Conservation (phyloP, 331 rosid species). For the Spiraea crenata region DNA sequence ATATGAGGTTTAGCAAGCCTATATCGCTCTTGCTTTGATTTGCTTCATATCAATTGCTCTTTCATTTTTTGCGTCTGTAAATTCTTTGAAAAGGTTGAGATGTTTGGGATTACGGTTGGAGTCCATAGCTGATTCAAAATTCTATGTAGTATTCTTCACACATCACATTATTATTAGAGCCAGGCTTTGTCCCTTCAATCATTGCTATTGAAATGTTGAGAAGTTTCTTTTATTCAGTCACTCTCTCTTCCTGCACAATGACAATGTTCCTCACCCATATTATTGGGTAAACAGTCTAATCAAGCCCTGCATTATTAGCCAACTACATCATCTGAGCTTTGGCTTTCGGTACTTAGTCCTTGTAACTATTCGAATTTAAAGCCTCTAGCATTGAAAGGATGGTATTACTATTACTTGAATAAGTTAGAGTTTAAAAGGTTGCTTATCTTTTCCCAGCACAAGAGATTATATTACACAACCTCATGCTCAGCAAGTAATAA, state of each 20-base stretch:
- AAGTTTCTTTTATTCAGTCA: constrained; percentile 2
- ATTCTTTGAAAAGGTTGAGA: constrained; percentile 50
- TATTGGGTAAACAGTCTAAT: constrained; percentile 2
- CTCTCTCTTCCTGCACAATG: background rate
- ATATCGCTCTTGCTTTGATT: constrained; percentile 40
- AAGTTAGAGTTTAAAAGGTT: no score
- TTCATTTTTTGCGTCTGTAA: constrained; percentile 47
- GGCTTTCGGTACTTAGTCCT: background rate
- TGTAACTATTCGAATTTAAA: background rate
- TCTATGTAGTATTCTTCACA: constrained; percentile 26
- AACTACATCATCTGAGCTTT: background rate
- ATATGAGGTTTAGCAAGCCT: constrained; percentile 35
- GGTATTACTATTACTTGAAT: no score
- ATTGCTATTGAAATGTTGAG: constrained; percentile 3
- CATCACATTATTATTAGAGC: constrained; percentile 21
- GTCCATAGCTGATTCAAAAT: constrained; percentile 51
- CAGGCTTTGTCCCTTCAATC: background rate
- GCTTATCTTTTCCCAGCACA: no score
- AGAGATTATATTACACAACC: no score
- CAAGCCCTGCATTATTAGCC: background rate
- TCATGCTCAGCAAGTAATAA: background rate
- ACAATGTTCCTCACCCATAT: constrained; percentile 13
- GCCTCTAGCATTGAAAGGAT: no score
- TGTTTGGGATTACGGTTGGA: constrained; percentile 48
- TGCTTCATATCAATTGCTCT: constrained; percentile 20